These are phyloP conservation scores for Pseudogymnoascus sp. DNA, from an alignment of 2,329 filamentous ascomycete genomes.

Conservation along the genomic window DNA sequence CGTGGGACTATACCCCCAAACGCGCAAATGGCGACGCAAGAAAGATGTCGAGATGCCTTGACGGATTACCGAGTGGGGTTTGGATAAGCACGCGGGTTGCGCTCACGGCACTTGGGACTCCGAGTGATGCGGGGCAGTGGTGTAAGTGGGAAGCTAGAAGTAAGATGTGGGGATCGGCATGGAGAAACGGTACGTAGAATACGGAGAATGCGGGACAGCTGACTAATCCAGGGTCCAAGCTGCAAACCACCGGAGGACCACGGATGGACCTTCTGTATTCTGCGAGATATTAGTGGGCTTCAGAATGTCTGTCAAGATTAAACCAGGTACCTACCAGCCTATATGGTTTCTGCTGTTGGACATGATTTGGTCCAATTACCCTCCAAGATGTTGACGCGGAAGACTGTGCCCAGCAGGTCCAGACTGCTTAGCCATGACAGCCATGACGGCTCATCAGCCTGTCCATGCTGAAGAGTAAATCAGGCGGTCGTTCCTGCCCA, in stretches of 20 bases:
- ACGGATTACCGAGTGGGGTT: neutral
- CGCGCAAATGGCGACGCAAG: neutral
- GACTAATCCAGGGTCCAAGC: neutral
- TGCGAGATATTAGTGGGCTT: neutral
- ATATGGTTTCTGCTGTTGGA: neutral
- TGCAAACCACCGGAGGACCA: neutral
- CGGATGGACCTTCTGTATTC: neutral
- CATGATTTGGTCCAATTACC: neutral
- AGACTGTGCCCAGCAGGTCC: neutral
- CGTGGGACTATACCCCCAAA: neutral
- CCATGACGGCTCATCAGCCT: neutral
- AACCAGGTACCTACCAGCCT: neutral
- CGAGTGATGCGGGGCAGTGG: neutral
- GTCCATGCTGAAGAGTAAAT: neutral
- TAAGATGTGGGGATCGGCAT: conserved; percentile 4
- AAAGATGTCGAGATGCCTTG: conserved; percentile 5
- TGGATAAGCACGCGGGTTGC: neutral
- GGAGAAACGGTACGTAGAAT: neutral
- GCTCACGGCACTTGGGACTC: neutral
- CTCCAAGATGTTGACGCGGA: too few relatives aligned
- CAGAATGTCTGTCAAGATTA: neutral
- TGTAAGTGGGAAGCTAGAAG: neutral
- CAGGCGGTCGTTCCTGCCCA: neutral
- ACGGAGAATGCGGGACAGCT: neutral
- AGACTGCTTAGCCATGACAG: neutral